Evolutionary conservation across 371 early-diverging fungal genomes (phyloP), one percentile per base, ranked within the genome.

Genomic region (Actinomucor elegans): DNA sequence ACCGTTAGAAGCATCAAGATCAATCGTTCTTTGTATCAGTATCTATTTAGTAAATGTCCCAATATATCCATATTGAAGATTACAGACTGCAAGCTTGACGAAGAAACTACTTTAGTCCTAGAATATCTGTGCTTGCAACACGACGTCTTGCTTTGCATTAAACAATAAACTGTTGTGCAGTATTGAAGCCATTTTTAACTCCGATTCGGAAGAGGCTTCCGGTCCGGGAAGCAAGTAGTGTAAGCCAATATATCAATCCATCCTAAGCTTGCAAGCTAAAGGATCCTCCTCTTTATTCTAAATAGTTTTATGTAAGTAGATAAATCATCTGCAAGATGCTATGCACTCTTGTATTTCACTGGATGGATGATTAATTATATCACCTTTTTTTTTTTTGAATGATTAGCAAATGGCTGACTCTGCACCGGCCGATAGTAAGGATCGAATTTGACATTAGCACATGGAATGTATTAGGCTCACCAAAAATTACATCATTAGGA

Each of bases 391-490:
- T n/a, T n/a, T n/a, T n/a, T n/a, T n/a, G n/a, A n/a, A n/a, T 33
- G 17, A 35, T 35, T 35, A 35, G 36, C 36, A 35, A 35, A 86
- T 86, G 86, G 86, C 86, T 84, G 86, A 86, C 75, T 67, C 83
- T 78, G 79, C 84, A 72, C 75, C 84, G 84, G 86, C 86, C 86
- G 86, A 81, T 84, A 82, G 43, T 53, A 33, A 20, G 18, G 4
- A 68, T 70, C 78, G 77, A 64, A 79, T 82, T 80, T 27, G 24
- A 36, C 3, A 12, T 10, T 18, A 14, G 24, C 12, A 48, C 11
- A 24, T 23, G 20, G 10, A 34, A 50, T 26, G 4, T 17, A 40
- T 31, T 15, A 40, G 41, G 71, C 20, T 54, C 12, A n/a, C n/a
- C n/a, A n/a, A n/a, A n/a, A n/a, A n/a, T 32, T 12, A 23, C 9